phyloP scores from a whole-genome alignment of 257 asterid species.

The Anisodus tanguticus region DNA sequence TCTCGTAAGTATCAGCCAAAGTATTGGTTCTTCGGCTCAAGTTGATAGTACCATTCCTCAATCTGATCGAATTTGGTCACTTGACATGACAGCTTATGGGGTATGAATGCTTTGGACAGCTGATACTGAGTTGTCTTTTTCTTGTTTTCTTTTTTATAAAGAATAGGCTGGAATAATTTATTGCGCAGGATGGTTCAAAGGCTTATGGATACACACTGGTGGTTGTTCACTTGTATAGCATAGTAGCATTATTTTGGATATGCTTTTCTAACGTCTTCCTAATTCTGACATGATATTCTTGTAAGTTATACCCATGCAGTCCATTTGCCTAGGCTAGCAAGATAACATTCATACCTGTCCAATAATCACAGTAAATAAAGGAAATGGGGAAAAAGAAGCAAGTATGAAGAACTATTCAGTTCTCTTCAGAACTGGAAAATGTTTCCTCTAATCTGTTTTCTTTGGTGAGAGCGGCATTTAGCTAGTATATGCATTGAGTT shows the following conservation, averaged over 20 bases:
- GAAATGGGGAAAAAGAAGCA: too few relatives aligned
- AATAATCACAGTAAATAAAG: too few relatives aligned
- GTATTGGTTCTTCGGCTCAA: not conserved
- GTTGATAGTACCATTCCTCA: not conserved
- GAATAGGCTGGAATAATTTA: not conserved
- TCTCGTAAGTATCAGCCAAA: not conserved
- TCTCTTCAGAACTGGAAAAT: not conserved
- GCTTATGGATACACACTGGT: not conserved
- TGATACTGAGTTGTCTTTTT: not conserved
- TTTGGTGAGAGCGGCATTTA: not conserved
- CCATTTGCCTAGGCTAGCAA: not conserved
- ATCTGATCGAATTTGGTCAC: conserved; percentile 11
- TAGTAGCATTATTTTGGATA: not conserved
- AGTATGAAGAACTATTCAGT: not conserved
- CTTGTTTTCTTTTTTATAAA: not conserved
- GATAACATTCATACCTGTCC: too few relatives aligned
- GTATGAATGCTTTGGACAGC: not conserved
- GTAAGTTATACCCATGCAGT: not conserved
- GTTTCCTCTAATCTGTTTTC: not conserved
- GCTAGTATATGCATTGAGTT: not conserved
- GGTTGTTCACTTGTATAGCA: not conserved
- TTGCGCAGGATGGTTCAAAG: not conserved
- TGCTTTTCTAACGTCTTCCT: not conserved
- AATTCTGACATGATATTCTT: not conserved
- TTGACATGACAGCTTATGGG: not conserved